phyloP scores from a whole-genome alignment of 495 filamentous ascomycete species.

The Neurospora sp. region DNA sequence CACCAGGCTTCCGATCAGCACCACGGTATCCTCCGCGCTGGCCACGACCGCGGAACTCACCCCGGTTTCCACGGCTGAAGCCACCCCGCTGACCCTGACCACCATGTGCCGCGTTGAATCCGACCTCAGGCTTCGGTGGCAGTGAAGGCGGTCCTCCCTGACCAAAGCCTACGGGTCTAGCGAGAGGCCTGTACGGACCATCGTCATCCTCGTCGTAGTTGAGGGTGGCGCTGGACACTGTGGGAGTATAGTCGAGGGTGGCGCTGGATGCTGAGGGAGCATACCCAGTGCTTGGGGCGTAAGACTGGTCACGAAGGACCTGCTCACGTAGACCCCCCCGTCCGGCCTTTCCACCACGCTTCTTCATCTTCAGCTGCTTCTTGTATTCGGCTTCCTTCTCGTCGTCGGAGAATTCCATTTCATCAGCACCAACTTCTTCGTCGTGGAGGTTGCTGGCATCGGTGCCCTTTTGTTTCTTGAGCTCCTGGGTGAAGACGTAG shows the following conservation, averaged over 20 bases:
- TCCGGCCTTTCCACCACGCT: conserved; percentile 32
- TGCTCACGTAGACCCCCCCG: conserved; percentile 11
- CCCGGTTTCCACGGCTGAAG: conserved; percentile 30
- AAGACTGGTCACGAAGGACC: conserved; percentile 7
- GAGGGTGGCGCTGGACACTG: conserved; percentile 13
- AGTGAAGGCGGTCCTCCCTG: conserved; percentile 28
- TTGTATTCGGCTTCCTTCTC: conserved; percentile 84
- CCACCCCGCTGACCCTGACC: conserved; percentile 16
- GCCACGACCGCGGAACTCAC: conserved; percentile 29
- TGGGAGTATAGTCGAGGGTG: conserved; percentile 20
- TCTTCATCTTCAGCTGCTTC: conserved; percentile 50
- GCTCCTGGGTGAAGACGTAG: conserved; percentile 72
- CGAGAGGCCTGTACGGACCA: conserved; percentile 57
- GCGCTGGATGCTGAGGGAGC: conserved; percentile 13
- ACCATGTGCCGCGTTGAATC: conserved; percentile 7
- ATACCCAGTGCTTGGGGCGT: neutral
- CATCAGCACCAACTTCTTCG: conserved; percentile 77
- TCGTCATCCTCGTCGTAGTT: conserved; percentile 56
- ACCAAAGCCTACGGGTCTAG: conserved; percentile 49
- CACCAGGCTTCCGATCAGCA: conserved; percentile 25
- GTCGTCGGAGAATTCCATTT: conserved; percentile 92
- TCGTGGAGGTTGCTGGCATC: conserved; percentile 93
- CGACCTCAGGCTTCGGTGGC: conserved; percentile 18
- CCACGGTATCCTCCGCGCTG: conserved; percentile 31
- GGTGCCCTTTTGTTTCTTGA: conserved; percentile 69